phyloP scores from a whole-genome alignment of 495 filamentous ascomycete genomes.

The Cercophora samala region DNA sequence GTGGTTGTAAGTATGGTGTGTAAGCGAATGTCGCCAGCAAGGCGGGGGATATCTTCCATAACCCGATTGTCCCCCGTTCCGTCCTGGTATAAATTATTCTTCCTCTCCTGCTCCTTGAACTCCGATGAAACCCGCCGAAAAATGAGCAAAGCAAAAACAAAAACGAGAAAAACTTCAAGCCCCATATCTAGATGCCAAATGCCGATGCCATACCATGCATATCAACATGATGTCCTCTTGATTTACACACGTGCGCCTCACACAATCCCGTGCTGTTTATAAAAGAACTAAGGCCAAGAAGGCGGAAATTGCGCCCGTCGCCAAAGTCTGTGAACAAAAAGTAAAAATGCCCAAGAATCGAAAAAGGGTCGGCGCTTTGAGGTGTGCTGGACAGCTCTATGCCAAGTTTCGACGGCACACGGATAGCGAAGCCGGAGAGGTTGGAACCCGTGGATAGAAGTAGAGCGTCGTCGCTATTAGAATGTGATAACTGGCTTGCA shows the following conservation, averaged over 20 bases:
- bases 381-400: conserved; percentile 3
- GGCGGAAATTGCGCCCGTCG: conserved; percentile 12
- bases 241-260: conserved; percentile 44
- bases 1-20: conserved; percentile 9
- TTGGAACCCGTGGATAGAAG: conserved; percentile 10
- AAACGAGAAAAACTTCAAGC: conserved; percentile 25
- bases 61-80: conserved; percentile 19
- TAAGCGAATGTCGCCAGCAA: conserved; percentile 37
- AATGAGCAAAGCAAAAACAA: conserved; percentile 25
- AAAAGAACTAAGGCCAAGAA: conserved; percentile 27
- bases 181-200: conserved; percentile 53
- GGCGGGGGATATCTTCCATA: conserved; percentile 27
- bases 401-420: conserved; percentile 7
- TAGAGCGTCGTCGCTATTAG: conserved; percentile 11
- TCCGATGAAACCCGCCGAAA: conserved; percentile 38
- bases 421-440: conserved; percentile 10
- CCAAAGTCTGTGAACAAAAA: conserved; percentile 14
- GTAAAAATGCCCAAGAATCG: conserved; percentile 18
- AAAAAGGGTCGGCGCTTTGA: conserved; percentile 12
- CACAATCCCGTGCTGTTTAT: conserved; percentile 31
- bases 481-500: conserved; percentile 9
- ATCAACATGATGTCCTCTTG: conserved; percentile 51
- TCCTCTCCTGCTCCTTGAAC: conserved; percentile 43
- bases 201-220: conserved; percentile 53
- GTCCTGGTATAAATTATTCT: conserved; percentile 25